Evolutionary conservation across 768 basidiomycete genomes (phyloP).

Genomic region (Hericium erinaceus): DNA sequence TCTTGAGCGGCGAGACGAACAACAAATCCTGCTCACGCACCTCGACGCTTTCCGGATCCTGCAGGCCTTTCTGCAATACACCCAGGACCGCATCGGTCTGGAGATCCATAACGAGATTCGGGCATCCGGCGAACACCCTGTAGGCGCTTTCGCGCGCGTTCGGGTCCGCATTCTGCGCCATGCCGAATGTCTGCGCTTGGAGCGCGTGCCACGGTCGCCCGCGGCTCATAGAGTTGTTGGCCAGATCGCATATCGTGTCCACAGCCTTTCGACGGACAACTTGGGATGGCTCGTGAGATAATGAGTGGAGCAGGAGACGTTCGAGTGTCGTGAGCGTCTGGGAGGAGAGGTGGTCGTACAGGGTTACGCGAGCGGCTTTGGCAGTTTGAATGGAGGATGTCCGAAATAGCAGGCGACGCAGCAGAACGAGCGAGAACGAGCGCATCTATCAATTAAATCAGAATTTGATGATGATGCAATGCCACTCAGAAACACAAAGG

Average conservation of each 20-base stretch:
- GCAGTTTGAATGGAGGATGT: conserved; percentile 29
- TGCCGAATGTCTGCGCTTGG: conserved; percentile 60
- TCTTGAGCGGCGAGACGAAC: background rate
- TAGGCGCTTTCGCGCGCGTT: conserved; percentile 37
- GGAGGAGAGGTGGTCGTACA: conserved; percentile 71
- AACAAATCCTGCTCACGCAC: conserved; percentile 26
- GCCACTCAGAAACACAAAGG: background rate
- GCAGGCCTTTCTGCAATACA: conserved; percentile 58
- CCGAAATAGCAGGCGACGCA: conserved; percentile 72
- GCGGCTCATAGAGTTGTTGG: conserved; percentile 63
- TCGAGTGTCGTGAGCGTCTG: conserved; percentile 61
- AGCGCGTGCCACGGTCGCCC: conserved; percentile 79
- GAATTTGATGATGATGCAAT: background rate
- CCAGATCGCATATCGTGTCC: conserved; percentile 69
- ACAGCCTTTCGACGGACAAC: conserved; percentile 62
- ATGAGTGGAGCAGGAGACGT: conserved; percentile 59
- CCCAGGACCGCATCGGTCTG: conserved; percentile 60
- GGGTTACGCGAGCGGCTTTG: conserved; percentile 37
- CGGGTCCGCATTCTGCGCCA: conserved; percentile 36
- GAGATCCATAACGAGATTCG: conserved; percentile 69
- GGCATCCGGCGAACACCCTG: conserved; percentile 62
- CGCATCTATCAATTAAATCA: conserved; percentile 53
- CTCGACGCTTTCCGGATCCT: conserved; percentile 57
- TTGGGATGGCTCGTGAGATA: conserved; percentile 48
- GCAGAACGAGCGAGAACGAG: conserved; percentile 73